Base-by-base conservation (phyloP, 306 rosid species). In the Acacia melanoxylon region DNA sequence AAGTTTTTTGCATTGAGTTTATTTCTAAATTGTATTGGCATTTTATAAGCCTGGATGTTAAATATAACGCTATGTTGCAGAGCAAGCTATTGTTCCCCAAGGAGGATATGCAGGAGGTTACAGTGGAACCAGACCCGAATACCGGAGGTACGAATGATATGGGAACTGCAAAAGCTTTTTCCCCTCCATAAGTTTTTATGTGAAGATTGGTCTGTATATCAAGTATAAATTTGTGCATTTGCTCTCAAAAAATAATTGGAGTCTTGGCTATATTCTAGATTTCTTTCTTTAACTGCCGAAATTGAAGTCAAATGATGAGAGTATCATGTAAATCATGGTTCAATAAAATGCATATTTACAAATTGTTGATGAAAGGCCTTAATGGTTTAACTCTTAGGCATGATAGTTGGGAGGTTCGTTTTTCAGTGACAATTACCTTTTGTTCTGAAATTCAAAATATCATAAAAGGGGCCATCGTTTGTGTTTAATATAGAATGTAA, bases 81-180 rank as follows among this genome's bases (percentile, higher is more conserved):
- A 81, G 83, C 94, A 90, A 89, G 91, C 87, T 81, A 59, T 83
- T 81, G 87, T 78, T 74, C 88, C 87, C 86, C 93, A 92, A 86
- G 97, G 84, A 51, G 94, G 81, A 80, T 88, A 89, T 83, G 97
- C 89, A 80, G 94, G 86, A 86, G 86, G 81, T 20, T 79, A 78
- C 71, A 88, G 85, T 72, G 91, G 81, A 86, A 52, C 89, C 58
- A 70, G 80, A 41, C 80, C 84, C 24, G 90, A 87, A 66, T 66
- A 80, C 56, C 90, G 45, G 81, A 93, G 98, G 98, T 95, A 90
- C 69, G 49, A 42, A 19, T 72, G 12, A 45, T 72, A 46, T 45
- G 75, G 56, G 13, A 24, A 44, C 35, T 22, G 52, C 4, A 69
- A 22, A n/a, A n/a, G 3, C 1, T 7, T 16, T 2, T 33, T 20